These are phyloP conservation scores for Hippophae gyantsensis DNA, from an alignment of 306 rosid species.

Conservation along the genomic window DNA sequence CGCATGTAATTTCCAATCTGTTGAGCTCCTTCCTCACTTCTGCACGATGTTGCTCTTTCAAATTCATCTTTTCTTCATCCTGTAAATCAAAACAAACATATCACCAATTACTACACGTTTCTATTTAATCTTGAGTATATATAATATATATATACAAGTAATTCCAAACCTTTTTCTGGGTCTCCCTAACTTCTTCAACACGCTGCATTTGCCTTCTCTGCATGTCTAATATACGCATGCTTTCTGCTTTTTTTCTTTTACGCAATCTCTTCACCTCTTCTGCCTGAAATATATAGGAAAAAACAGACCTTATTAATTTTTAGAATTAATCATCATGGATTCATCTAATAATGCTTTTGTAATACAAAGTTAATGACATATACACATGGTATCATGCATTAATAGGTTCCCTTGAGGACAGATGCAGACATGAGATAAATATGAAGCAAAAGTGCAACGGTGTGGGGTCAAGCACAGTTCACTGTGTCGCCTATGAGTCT, in stretches of 20 bases:
- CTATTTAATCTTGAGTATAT: too few relatives aligned
- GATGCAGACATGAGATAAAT: too few relatives aligned
- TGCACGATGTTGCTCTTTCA: conserved; percentile 69
- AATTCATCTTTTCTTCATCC: conserved; percentile 70
- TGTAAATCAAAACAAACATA: conserved; percentile 8
- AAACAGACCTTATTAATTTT: neutral
- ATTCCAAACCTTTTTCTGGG: conserved; percentile 74
- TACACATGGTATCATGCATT: too few relatives aligned
- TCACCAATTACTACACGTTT: too few relatives aligned
- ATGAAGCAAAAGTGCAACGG: too few relatives aligned
- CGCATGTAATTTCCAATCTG: conserved; percentile 52
- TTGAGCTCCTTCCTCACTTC: conserved; percentile 57
- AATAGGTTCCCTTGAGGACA: too few relatives aligned
- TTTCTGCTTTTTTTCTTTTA: conserved; percentile 71
- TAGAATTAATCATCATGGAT: too few relatives aligned
- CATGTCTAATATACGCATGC: conserved; percentile 53
- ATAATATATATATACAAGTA: neutral
- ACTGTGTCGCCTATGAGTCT: too few relatives aligned
- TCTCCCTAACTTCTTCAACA: conserved; percentile 84
- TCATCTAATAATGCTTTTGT: too few relatives aligned
- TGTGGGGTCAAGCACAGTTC: too few relatives aligned
- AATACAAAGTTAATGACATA: too few relatives aligned
- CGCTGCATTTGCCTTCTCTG: conserved; percentile 81
- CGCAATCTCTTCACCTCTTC: conserved; percentile 83
- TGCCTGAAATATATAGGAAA: conserved; percentile 35